A percentile compares a stretch with the other conserved stretches of the same genome.
phyloP scores from a whole-genome alignment of 2,329 filamentous ascomycete species.

The Ceratocystis ficicola region DNA sequence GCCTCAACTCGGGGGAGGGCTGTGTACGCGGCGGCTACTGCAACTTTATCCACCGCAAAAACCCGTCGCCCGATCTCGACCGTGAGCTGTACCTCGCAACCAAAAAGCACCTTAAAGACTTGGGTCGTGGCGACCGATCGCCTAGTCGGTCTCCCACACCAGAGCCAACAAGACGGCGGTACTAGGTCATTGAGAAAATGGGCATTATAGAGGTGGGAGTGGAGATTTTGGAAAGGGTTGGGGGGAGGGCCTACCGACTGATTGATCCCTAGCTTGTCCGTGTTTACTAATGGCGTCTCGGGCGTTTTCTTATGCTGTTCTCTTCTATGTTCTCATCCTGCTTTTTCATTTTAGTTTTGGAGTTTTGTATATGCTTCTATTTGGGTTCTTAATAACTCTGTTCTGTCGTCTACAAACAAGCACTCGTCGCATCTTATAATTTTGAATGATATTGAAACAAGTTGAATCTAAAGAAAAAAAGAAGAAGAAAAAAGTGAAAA shows the following conservation, averaged over 20 bases:
- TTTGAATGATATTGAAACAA: constrained; percentile 13
- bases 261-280: neutral
- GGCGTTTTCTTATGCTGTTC: constrained; percentile 3
- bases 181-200: constrained; percentile 32
- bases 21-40: constrained; percentile 95
- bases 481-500: constrained; percentile 26
- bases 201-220: neutral
- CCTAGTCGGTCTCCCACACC: constrained; percentile 73
- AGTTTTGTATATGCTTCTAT: constrained; percentile 1
- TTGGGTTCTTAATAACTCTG: neutral
- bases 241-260: neutral
- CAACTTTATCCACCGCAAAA: constrained; percentile 98
- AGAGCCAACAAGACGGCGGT: constrained; percentile 64
- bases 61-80: constrained; percentile 79
- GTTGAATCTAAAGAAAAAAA: constrained; percentile 1
- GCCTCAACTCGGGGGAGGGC: constrained; percentile 85
- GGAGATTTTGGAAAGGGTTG: neutral
- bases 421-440: constrained; percentile 1
- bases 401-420: neutral
- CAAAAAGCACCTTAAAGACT: constrained; percentile 88
- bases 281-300: constrained; percentile 1
- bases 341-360: constrained; percentile 3
- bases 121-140: constrained; percentile 74
- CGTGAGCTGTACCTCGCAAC: constrained; percentile 75
- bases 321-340: neutral